Percentiles rank a stretch among this genome's conserved stretches.
phyloP scores from a whole-genome alignment of 352 stramenopile species.

The Phytophthora europaea region DNA sequence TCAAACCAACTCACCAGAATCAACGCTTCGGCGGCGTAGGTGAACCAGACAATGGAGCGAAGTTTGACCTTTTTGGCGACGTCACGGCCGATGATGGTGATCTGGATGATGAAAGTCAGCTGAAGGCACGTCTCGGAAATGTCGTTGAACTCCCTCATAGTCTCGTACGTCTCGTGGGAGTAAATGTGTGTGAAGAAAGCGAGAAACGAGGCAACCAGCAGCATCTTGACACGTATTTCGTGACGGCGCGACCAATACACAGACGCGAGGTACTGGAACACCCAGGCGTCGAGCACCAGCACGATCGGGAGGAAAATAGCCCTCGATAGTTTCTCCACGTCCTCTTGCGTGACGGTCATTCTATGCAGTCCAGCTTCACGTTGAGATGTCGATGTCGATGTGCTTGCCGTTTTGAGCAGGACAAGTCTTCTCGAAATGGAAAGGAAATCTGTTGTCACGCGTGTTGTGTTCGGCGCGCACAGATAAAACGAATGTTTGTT shows the following conservation, averaged over 20 bases:
- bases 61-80: slow-evolving; percentile 41
- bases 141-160: slow-evolving; percentile 36
- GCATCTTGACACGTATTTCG: slow-evolving; percentile 38
- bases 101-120: slow-evolving; percentile 52
- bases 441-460: background rate
- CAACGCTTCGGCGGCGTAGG: slow-evolving; percentile 32
- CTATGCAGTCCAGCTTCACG: background rate
- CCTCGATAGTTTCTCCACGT: slow-evolving; percentile 21
- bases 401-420: background rate
- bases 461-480: background rate
- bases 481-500: background rate
- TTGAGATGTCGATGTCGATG: background rate
- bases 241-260: slow-evolving; percentile 40
- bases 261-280: slow-evolving; percentile 48
- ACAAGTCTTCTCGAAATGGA: background rate
- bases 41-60: slow-evolving; percentile 36
- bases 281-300: slow-evolving; percentile 42
- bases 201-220: slow-evolving; percentile 34
- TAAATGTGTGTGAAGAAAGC: slow-evolving; percentile 39
- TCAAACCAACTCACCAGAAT: slow-evolving; percentile 25
- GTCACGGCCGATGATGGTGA: slow-evolving; percentile 46
- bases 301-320: slow-evolving; percentile 41
- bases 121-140: slow-evolving; percentile 48
- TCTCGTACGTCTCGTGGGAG: slow-evolving; percentile 22
- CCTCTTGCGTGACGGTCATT: slow-evolving; percentile 15